Evolutionary conservation across 257 asterid genomes (phyloP), one percentile per base, ranked within the genome.

Genomic region (Primulina huaijiensis): DNA sequence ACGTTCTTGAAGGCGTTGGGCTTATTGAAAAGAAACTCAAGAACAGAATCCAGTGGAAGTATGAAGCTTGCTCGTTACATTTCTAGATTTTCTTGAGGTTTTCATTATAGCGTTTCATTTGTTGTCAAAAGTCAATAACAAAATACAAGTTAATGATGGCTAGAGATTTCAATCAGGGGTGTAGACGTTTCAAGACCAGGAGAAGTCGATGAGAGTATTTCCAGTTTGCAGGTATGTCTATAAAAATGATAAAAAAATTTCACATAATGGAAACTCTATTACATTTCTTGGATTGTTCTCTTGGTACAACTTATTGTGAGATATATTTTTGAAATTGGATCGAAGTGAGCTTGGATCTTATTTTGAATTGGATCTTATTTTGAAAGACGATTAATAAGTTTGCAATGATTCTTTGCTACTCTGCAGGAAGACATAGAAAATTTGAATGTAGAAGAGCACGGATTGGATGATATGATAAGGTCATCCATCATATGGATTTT

Each of bases 41-140:
- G 84, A 94, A 94, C 90, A 86, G 93, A 81, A 94, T 94, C 56
- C 98, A 94, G 78, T 94, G 98, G 98, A 94, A 94, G 99, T 94
- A 94, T 72, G 98, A 60, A 70, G 61, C 21, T 43, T 43, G 50
- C n/a, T 72, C 59, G 0, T 69, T 46, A 31, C 55, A 56, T 58
- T 37, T 53, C 34, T 72, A 64, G 62, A 38, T 65, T 60, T 62
- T n/a, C 37, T 55, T 35, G 19, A 21, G 50, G 53, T 43, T 43
- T 43, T 43, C 53, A 11, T n/a, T 43, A 12, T 43, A 43, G 38
- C 19, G 67, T 77, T 62, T 75, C 72, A 60, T 33, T 69, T 72
- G 23, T 6, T 37, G 65, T 50, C 16, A 50, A 66, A 68, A 64
- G 43, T 74, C 70, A 69, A n/a, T 73, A 4, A 64, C 62, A 66